Evolutionary conservation across 2,329 filamentous ascomycete genomes (phyloP), one percentile per base, ranked within the genome.

Genomic region (Stagonosporopsis chrysanthemi): DNA sequence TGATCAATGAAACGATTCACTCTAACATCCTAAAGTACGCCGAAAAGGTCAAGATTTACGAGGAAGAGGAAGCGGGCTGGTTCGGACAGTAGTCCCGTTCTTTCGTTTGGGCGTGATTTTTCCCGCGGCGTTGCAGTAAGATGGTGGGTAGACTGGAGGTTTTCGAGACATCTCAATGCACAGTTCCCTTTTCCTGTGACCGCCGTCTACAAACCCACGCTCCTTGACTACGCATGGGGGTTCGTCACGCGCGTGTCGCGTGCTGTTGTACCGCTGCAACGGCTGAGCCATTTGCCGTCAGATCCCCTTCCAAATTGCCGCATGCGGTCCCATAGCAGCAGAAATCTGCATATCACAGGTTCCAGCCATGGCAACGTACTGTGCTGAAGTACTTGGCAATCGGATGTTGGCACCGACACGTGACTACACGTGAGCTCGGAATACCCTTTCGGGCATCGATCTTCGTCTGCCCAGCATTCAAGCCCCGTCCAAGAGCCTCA

Each of bases 21-120:
- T 96, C 91, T 63, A 89, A 90, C 58, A 98, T 99, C 60, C 79
- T 77, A 33, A 85, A 92, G 69, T 97, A 97, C 75, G 88, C 92
- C 0, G 88, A 89, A 31, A 92, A 88, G 68, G 91, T 97, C 24
- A 88, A 91, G 78, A 88, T 98, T 42, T 90, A 86, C 65, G 90
- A 95, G 69, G 72, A 79, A 22, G 55, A 58, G 14, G 55, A 53
- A 14, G 19, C 26, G 3, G 45, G 48, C 0, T 57, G 48, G 54
- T 57, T 57, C 22, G 49, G 38, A 2, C 29, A 40, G 11, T 56
- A 38, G 9, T 19, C 15, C 7, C 11, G 14, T 28, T 24, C 12
- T 38, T 26, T 8, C 1, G 1, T 15, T 39, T 36, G 22, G 12
- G 14, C 7, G 11, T 5, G 8, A 12, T 24, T 17, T 15, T 44